Conservation (phyloP, 345 rosid genomes). For the Hibiscus trionum region DNA sequence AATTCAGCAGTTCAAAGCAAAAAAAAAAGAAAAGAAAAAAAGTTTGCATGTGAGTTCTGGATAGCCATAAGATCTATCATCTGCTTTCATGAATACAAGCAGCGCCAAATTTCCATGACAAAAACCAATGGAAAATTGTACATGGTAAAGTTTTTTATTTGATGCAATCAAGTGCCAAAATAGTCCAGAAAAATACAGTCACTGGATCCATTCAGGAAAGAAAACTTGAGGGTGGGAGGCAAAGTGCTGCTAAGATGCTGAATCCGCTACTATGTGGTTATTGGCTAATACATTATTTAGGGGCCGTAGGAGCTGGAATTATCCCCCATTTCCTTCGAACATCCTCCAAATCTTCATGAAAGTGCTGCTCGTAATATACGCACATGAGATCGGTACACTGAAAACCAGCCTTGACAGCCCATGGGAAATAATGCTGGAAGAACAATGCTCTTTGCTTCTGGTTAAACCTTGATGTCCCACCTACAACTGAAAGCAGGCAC, state of each 20-base stretch:
- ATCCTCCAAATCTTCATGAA: slow-evolving; percentile 63
- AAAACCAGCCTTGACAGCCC: slow-evolving; percentile 57
- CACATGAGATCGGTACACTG: slow-evolving; percentile 63
- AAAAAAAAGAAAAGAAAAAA: no score
- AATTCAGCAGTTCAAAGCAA: no score
- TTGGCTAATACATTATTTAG: background rate
- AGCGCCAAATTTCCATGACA: background rate
- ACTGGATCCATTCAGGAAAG: background rate
- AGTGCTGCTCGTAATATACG: slow-evolving; percentile 56
- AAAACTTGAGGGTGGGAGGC: background rate
- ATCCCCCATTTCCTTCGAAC: slow-evolving; percentile 57
- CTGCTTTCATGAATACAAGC: background rate
- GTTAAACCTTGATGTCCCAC: slow-evolving; percentile 54
- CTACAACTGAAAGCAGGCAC: slow-evolving; percentile 61
- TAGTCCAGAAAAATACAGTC: background rate
- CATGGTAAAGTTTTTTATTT: background rate
- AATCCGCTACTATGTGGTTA: background rate
- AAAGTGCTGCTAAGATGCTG: background rate
- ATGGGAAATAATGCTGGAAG: slow-evolving; percentile 56
- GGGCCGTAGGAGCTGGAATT: slow-evolving; percentile 38
- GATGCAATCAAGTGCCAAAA: background rate
- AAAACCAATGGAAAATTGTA: background rate
- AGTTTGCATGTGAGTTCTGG: background rate
- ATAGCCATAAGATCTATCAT: background rate
- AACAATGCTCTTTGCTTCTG: slow-evolving; percentile 59